These are phyloP conservation scores for Aspergillus sp. DNA, from an alignment of 2,329 filamentous ascomycete species.

Conservation along the genomic window DNA sequence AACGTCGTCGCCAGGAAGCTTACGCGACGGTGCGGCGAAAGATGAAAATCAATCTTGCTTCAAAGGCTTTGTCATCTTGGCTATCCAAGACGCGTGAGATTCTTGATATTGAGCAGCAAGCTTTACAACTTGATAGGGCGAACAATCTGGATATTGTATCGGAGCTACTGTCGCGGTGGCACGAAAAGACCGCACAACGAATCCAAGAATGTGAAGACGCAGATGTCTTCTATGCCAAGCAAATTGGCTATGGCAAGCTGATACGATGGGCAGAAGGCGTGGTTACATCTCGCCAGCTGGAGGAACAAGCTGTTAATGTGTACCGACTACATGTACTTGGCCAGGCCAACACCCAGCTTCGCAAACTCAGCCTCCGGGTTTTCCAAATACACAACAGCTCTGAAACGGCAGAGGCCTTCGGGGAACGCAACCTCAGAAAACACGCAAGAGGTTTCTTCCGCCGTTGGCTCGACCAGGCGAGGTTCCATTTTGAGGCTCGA, in stretches of 20 bases:
- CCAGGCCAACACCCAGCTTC: conserved; percentile 49
- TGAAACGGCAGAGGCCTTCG: conserved; percentile 55
- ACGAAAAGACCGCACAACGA: conserved; percentile 37
- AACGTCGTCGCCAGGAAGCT: conserved; percentile 54
- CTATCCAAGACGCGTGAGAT: conserved; percentile 33
- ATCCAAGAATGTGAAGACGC: conserved; percentile 37
- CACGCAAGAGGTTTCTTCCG: conserved; percentile 57
- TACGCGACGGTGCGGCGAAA: conserved; percentile 56
- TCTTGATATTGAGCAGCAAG: conserved; percentile 40
- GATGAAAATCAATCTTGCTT: conserved; percentile 56
- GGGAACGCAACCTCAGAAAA: conserved; percentile 53
- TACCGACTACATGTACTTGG: conserved; percentile 49
- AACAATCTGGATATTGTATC: conserved; percentile 36
- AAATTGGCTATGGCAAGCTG: conserved; percentile 39
- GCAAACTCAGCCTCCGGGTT: conserved; percentile 57
- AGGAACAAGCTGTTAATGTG: conserved; percentile 48
- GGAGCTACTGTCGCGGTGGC: conserved; percentile 45
- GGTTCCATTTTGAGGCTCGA: conserved; percentile 28
- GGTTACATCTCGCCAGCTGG: conserved; percentile 33
- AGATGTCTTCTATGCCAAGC: conserved; percentile 39
- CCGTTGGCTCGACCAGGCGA: conserved; percentile 53
- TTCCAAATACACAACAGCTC: conserved; percentile 55
- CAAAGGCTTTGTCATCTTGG: conserved; percentile 42
- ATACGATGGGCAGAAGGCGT: conserved; percentile 38
- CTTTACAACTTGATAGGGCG: conserved; percentile 35